Percentiles rank a stretch among this genome's conserved stretches.
phyloP scores from a whole-genome alignment of 768 basidiomycete species.

The Fomitopsis serialis region DNA sequence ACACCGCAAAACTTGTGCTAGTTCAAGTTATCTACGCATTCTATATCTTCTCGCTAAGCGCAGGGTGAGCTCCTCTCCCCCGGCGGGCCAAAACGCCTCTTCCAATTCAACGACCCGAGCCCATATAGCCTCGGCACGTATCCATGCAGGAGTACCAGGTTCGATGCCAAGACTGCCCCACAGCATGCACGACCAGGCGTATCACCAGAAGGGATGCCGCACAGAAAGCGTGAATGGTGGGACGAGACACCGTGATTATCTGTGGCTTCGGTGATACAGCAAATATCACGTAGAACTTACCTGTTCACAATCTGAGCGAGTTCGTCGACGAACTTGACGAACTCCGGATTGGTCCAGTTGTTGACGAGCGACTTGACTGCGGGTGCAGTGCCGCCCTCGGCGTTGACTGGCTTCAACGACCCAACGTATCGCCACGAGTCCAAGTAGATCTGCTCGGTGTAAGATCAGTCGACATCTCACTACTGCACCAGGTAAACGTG shows the following conservation, averaged over 20 bases:
- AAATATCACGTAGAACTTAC: slow-evolving; percentile 13
- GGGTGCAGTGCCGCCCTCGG: slow-evolving; percentile 3
- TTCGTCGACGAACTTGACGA: slow-evolving; percentile 45
- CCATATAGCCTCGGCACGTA: slow-evolving; percentile 48
- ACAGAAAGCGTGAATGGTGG: background rate
- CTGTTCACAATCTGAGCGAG: slow-evolving; percentile 43
- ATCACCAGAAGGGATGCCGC: background rate
- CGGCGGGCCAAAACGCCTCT: slow-evolving; percentile 51
- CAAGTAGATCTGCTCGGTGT: slow-evolving; percentile 57
- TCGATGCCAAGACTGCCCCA: slow-evolving; percentile 30
- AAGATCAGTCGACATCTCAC: background rate
- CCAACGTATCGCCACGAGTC: slow-evolving; percentile 58
- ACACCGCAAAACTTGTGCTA: too few species aligned
- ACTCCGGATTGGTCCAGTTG: slow-evolving; percentile 59
- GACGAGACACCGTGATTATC: too few species aligned
- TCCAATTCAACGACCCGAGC: slow-evolving; percentile 56
- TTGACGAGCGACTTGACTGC: slow-evolving; percentile 46
- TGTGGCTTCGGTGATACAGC: background rate
- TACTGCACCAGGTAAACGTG: slow-evolving; percentile 1
- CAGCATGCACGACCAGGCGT: too few species aligned
- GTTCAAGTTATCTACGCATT: background rate
- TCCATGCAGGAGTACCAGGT: slow-evolving; percentile 30
- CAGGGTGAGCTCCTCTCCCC: slow-evolving; percentile 28
- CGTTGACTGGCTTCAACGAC: slow-evolving; percentile 6
- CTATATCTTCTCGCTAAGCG: background rate